Evolutionary conservation across 2,329 filamentous ascomycete genomes (phyloP).

Genomic region (Botrytis medusae): DNA sequence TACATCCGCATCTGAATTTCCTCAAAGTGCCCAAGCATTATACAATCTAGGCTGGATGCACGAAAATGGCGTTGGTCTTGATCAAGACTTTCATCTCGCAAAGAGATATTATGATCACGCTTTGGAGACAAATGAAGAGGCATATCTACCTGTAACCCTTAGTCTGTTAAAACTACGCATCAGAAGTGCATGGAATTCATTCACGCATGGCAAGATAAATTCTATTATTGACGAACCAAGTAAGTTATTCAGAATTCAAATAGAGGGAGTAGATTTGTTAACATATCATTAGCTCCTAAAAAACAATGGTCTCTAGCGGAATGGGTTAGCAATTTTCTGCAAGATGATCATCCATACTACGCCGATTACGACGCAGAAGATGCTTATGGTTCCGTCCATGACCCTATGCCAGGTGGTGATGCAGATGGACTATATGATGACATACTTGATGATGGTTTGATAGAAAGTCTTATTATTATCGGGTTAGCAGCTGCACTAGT

Average conservation of each 20-base stretch:
- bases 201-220: constrained; percentile 88
- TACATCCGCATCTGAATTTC: constrained; percentile 83
- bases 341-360: constrained; percentile 61
- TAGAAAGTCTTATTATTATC: constrained; percentile 85
- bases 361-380: constrained; percentile 53
- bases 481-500: constrained; percentile 72
- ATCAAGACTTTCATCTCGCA: constrained; percentile 94
- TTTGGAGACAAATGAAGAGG: constrained; percentile 86
- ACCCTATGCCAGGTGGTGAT: constrained; percentile 56
- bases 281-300: constrained; percentile 58
- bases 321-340: constrained; percentile 84
- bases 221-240: constrained; percentile 87
- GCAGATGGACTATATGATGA: constrained; percentile 59
- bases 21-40: constrained; percentile 89
- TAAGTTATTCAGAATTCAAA: constrained; percentile 47
- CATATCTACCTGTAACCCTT: constrained; percentile 88
- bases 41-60: constrained; percentile 99
- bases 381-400: constrained; percentile 47
- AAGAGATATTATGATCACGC: constrained; percentile 96
- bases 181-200: constrained; percentile 89
- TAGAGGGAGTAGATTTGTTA: constrained; percentile 43
- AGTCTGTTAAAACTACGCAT: constrained; percentile 81
- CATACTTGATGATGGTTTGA: constrained; percentile 70
- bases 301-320: constrained; percentile 78
- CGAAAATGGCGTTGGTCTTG: constrained; percentile 89